These are phyloP conservation scores for Colletotrichum phormii DNA, from an alignment of 2,329 filamentous ascomycete species.

Conservation along the genomic window DNA sequence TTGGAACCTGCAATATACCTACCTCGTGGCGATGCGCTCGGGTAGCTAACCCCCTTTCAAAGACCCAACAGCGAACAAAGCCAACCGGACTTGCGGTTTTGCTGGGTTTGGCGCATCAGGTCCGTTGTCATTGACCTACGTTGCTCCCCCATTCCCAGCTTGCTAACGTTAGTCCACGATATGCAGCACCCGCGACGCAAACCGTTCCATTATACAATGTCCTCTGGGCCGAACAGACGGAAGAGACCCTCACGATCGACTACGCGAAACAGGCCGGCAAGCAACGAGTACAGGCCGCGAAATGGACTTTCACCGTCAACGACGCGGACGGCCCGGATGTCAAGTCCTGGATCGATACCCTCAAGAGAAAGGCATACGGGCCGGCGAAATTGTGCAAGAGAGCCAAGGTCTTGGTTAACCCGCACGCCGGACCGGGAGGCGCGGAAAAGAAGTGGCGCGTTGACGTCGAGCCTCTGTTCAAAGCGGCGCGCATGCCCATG, in stretches of 20 bases:
- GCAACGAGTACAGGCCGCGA: slow-evolving; percentile 68
- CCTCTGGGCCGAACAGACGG: slow-evolving; percentile 79
- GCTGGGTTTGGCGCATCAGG: slow-evolving; percentile 32
- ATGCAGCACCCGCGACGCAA: slow-evolving; percentile 37
- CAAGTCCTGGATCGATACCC: slow-evolving; percentile 70
- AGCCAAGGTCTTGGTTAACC: slow-evolving; percentile 91
- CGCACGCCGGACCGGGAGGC: slow-evolving; percentile 84
- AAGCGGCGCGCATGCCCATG: slow-evolving; percentile 81
- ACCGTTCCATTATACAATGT: slow-evolving; percentile 83
- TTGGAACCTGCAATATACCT: slow-evolving; percentile 5
- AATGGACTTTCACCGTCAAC: slow-evolving; percentile 64
- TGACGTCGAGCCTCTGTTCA: slow-evolving; percentile 84
- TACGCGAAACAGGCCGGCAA: slow-evolving; percentile 75
- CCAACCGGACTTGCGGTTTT: slow-evolving; percentile 38
- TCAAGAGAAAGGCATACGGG: slow-evolving; percentile 80
- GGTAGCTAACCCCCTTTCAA: slow-evolving; percentile 17
- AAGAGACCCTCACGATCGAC: slow-evolving; percentile 74
- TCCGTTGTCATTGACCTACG: background rate
- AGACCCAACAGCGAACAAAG: slow-evolving; percentile 31
- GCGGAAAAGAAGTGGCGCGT: slow-evolving; percentile 80
- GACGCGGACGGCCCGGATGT: slow-evolving; percentile 56
- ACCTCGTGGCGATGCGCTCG: slow-evolving; percentile 4
- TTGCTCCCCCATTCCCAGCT: background rate
- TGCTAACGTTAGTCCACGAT: background rate
- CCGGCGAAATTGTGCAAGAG: slow-evolving; percentile 76